A percentile compares a stretch with the other conserved stretches of the same genome.
Conservation (phyloP, 139 green algal genomes). For the Chlorella sp. region DNA sequence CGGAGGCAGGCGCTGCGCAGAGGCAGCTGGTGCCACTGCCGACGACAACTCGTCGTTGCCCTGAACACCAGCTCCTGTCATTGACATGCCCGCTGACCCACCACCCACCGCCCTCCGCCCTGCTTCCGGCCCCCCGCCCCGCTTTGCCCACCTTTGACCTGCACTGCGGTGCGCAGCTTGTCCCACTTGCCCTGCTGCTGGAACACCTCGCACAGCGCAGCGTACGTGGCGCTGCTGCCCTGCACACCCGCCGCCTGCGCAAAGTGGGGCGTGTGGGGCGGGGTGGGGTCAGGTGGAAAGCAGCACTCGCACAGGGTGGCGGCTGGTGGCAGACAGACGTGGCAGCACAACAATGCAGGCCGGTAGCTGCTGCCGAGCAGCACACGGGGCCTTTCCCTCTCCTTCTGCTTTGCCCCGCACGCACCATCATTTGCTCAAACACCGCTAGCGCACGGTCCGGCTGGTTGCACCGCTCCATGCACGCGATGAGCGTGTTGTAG, state of each 20-base stretch:
- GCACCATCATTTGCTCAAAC: constrained; percentile 13
- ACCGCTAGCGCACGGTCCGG: neutral
- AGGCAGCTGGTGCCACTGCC: too few species aligned
- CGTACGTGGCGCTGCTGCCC: constrained; percentile 3
- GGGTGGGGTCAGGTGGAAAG: neutral
- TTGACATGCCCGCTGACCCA: neutral
- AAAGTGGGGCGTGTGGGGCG: neutral
- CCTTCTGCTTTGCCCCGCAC: neutral
- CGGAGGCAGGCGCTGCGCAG: too few species aligned
- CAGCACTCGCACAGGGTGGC: too few species aligned
- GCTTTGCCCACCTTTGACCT: constrained; percentile 16
- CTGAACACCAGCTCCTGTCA: too few species aligned
- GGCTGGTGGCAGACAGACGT: too few species aligned
- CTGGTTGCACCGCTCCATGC: constrained; percentile 22
- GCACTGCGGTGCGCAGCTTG: constrained; percentile 13
- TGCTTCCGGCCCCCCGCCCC: neutral
- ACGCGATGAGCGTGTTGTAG: constrained; percentile 33
- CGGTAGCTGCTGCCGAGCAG: too few species aligned
- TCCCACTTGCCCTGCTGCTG: constrained; percentile 26
- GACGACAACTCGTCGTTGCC: too few species aligned
- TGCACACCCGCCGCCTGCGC: constrained; percentile 4
- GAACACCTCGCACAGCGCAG: constrained; percentile 21
- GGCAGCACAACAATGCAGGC: too few species aligned
- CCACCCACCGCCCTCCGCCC: too few species aligned
- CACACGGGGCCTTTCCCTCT: too few species aligned